Evolutionary conservation across 352 stramenopile species (phyloP), one percentile per base, ranked within the genome.

Genomic region (Phytophthora lateralis): DNA sequence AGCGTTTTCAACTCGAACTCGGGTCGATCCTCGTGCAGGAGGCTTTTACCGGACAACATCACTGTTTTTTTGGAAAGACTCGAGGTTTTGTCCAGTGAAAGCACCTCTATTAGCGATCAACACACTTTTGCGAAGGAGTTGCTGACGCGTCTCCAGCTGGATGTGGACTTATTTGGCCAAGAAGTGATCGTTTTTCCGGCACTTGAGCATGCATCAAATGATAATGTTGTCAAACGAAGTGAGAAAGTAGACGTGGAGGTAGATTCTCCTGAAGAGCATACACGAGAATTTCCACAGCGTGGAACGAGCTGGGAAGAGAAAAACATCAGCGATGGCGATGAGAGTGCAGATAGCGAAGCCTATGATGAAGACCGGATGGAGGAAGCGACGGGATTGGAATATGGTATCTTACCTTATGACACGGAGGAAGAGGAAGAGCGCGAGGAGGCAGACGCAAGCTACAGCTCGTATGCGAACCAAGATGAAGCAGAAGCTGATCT

Each of bases 151-250:
- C 53, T 90, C 44, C 63, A 80, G 39, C 57, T 90, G 30, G 79
- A 89, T n/a, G 69, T 87, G 12, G 71, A 88, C 21, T 57, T 83
- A 26, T 84, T 78, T 60, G 77, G 71, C 0, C 60, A 78, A 17
- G 78, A 90, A 35, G 64, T 87, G 27, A 71, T 90, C 29, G 41
- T 72, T 1, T 89, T 90, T 26, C 79, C 81, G 1, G 55, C 49
- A 4, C 55, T 90, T 6, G 79, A 83, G 34, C 56, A 53, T 12
- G 47, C 42, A 24, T 58, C 24, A 24, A 46, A 9, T 37, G n/a
- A 6, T 18, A 50, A n/a, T 34, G 17, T 14, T 29, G 18, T 11
- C 9, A 44, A 38, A n/a, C n/a, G 12, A n/a, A 48, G 17, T 4
- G 17, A 38, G 21, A 11, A 55, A 39, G 12, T 15, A 41, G 18